Conservation (phyloP, 108 stramenopile genomes). For the Stephanodiscus minutulus region DNA sequence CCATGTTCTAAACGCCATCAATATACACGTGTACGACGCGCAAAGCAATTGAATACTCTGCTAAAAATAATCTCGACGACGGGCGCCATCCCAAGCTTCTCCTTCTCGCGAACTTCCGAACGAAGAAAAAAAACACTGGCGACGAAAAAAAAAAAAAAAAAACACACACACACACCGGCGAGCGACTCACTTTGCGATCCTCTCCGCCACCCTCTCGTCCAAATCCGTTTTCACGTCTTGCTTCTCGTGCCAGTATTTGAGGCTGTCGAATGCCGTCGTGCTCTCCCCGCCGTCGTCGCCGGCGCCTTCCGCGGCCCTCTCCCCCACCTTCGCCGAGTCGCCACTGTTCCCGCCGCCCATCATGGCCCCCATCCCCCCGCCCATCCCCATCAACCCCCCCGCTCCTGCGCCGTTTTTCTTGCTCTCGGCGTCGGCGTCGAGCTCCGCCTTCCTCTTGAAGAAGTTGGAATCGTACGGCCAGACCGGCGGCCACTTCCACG, state of each 20-base stretch:
- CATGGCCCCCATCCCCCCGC: constrained; percentile 38
- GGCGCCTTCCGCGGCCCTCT: constrained; percentile 24
- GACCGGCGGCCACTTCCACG: constrained; percentile 91
- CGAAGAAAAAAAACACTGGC: background rate
- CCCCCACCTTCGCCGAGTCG: constrained; percentile 1
- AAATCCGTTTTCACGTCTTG: constrained; percentile 64
- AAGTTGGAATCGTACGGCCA: constrained; percentile 84
- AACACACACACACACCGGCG: no score
- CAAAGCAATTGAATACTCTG: no score
- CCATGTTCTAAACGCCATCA: no score
- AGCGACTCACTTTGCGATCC: constrained; percentile 63
- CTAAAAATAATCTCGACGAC: no score
- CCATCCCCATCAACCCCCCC: constrained; percentile 12
- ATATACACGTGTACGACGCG: no score
- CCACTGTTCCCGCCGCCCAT: constrained; percentile 51
- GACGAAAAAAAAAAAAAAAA: no score
- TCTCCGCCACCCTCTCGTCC: constrained; percentile 66
- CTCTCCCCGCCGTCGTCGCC: constrained; percentile 45
- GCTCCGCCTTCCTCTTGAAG: constrained; percentile 62
- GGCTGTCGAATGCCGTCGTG: constrained; percentile 46
- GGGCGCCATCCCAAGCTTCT: background rate
- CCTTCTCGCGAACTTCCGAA: background rate
- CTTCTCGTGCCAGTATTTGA: constrained; percentile 73
- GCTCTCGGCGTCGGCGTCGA: constrained; percentile 13
- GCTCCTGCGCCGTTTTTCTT: background rate